Evolutionary conservation across 805 yeast species (phyloP).

Genomic region (Hanseniaspora thailandica): DNA sequence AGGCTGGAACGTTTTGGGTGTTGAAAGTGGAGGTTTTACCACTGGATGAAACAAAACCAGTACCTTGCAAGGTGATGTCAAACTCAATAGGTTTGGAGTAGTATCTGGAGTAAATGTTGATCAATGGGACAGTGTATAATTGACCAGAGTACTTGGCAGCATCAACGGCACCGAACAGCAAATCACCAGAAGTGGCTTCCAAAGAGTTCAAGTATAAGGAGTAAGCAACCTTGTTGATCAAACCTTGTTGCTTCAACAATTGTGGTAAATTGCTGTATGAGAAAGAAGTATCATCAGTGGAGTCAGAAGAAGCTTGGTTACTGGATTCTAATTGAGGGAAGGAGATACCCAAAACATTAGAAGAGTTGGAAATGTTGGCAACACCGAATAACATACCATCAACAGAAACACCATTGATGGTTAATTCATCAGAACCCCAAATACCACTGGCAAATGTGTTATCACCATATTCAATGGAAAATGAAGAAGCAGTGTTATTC

Average conservation of each 20-base stretch:
- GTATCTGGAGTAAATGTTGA: slow-evolving; percentile 31
- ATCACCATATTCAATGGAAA: slow-evolving; percentile 35
- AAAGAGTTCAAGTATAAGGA: slow-evolving; percentile 38
- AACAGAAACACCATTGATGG: slow-evolving; percentile 37
- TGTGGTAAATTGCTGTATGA: slow-evolving; percentile 52
- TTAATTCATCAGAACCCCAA: slow-evolving; percentile 50
- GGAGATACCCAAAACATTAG: slow-evolving; percentile 57
- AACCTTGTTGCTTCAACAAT: slow-evolving; percentile 41
- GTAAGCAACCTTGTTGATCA: slow-evolving; percentile 41
- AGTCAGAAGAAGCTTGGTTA: slow-evolving; percentile 15
- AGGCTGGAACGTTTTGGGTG: slow-evolving; percentile 28
- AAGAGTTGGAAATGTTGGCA: slow-evolving; percentile 43
- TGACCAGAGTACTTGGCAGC: slow-evolving; percentile 41
- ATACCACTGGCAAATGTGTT: slow-evolving; percentile 35
- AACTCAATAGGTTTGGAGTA: slow-evolving; percentile 35
- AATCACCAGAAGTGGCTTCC: slow-evolving; percentile 34
- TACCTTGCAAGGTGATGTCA: slow-evolving; percentile 37
- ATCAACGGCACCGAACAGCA: slow-evolving; percentile 58
- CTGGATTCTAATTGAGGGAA: slow-evolving; percentile 48
- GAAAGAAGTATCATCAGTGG: slow-evolving; percentile 16
- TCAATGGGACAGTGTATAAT: slow-evolving; percentile 37
- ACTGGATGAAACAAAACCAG: slow-evolving; percentile 25
- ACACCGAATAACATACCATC: slow-evolving; percentile 48
- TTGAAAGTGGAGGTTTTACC: slow-evolving; percentile 16
- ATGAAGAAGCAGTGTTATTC: slow-evolving; percentile 18